Percentiles rank a stretch among this genome's conserved stretches.
Evolutionary conservation across 106 monocot genomes (phyloP).

Genomic region (Cymbidium sinense): DNA sequence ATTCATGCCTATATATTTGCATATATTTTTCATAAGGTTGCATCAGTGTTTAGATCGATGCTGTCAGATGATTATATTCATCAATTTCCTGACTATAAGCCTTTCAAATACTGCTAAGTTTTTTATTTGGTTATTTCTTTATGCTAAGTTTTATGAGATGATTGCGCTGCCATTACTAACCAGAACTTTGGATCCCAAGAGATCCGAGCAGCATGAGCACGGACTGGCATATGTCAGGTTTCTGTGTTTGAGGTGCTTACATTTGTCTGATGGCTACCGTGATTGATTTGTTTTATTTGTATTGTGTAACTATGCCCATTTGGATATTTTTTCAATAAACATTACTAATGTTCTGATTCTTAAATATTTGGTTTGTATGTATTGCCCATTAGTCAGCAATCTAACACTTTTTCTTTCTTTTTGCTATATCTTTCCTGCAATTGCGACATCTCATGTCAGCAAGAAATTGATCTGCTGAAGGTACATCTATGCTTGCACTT

Average conservation of each 20-base stretch:
- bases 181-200: neutral
- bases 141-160: neutral
- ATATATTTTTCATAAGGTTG: neutral
- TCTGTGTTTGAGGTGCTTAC: neutral
- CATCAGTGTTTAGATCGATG: neutral
- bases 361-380: neutral
- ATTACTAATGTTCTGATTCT: neutral
- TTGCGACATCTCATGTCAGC: slow-evolving; percentile 32
- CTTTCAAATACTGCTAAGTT: neutral
- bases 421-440: neutral
- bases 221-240: neutral
- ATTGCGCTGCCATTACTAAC: neutral
- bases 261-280: neutral
- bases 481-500: slow-evolving; percentile 21
- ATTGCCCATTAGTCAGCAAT: neutral
- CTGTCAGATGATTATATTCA: neutral
- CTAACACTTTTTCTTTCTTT: neutral
- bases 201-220: neutral
- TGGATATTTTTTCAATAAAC: neutral
- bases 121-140: neutral
- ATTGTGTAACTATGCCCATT: neutral
- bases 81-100: neutral
- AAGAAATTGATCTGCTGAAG: slow-evolving; percentile 88
- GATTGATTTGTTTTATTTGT: neutral
- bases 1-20: neutral